phyloP scores from a whole-genome alignment of 805 yeast species.

The Grigorovia transvaalensis region DNA sequence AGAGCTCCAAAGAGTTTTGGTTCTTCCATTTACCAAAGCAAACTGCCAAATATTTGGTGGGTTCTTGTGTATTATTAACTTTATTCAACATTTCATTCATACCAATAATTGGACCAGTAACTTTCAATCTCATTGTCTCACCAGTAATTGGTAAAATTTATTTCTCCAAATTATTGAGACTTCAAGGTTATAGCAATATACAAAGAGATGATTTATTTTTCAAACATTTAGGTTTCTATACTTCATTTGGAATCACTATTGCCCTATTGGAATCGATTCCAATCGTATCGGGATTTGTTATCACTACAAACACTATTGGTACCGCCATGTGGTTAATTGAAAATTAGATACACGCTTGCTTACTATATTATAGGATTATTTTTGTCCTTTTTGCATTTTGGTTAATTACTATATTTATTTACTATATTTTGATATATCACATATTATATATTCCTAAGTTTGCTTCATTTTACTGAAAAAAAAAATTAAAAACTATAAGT shows the following conservation, averaged over 20 bases:
- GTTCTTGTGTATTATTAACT: constrained; percentile 6
- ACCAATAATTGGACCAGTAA: constrained; percentile 25
- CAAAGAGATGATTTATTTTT: constrained; percentile 17
- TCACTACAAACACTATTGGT: constrained; percentile 19
- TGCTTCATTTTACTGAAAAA: background rate
- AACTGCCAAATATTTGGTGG: constrained; percentile 11
- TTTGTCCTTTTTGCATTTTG: background rate
- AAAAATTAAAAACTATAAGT: background rate
- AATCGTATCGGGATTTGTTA: constrained; percentile 17
- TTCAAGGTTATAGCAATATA: constrained; percentile 12
- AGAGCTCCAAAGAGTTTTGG: constrained; percentile 21
- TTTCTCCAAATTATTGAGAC: constrained; percentile 17
- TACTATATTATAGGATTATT: background rate
- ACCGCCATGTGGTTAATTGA: constrained; percentile 19
- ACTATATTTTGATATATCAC: background rate
- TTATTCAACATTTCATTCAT: constrained; percentile 12
- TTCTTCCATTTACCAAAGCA: constrained; percentile 21
- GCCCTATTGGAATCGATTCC: constrained; percentile 23
- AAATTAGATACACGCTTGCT: background rate
- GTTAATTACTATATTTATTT: background rate
- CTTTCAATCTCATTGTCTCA: constrained; percentile 18
- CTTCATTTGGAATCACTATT: constrained; percentile 24
- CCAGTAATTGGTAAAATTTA: constrained; percentile 23
- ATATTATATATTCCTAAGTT: too few species aligned
- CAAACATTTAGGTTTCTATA: constrained; percentile 20